Conservation (phyloP, 495 filamentous ascomycete species). For the Talaromyces adpressus region DNA sequence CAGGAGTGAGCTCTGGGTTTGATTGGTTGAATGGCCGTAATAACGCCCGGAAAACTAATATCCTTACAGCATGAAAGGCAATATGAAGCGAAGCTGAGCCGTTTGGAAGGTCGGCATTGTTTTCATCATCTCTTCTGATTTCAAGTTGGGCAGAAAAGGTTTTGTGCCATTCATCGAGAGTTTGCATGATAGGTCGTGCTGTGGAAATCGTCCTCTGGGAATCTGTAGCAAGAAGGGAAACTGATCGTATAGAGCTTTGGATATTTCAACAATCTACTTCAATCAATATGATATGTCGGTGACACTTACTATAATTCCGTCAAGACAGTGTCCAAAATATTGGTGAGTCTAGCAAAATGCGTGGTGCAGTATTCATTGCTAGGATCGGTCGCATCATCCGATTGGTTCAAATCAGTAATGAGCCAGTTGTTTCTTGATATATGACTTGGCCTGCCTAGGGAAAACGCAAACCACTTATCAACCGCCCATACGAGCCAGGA, state of each 20-base stretch:
- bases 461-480: constrained; percentile 4
- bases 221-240: neutral
- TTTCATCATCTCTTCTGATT: neutral
- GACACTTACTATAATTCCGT: constrained; percentile 2
- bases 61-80: neutral
- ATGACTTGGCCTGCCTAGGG: constrained; percentile 2
- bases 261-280: too few species aligned
- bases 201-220: neutral
- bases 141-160: neutral
- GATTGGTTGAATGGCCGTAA: neutral
- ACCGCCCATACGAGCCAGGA: neutral
- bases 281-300: neutral
- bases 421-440: neutral
- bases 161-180: constrained; percentile 3
- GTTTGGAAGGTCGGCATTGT: neutral
- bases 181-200: neutral
- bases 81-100: neutral
- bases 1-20: neutral
- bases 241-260: neutral
- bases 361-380: neutral
- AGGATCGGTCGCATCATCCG: neutral
- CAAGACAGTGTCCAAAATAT: neutral
- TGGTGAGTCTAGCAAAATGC: neutral
- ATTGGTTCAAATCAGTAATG: neutral
- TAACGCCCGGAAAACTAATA: neutral